Conservation (phyloP, 2,329 filamentous ascomycete species). For the Fusarium verticillioides region DNA sequence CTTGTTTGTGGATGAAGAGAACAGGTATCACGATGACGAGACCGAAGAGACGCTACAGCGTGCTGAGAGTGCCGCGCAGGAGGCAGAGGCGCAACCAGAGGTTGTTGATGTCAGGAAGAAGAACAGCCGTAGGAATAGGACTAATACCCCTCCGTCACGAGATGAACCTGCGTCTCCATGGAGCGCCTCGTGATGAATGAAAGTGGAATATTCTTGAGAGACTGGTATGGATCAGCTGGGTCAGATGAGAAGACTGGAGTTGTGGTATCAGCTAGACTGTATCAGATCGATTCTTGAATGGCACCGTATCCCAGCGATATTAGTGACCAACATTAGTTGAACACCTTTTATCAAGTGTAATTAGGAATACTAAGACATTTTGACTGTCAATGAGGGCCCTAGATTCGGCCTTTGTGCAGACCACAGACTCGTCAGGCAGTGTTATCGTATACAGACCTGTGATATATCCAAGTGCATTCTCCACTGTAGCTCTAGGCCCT, state of each 20-base stretch:
- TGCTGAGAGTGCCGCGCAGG: conserved; percentile 6
- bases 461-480: background rate
- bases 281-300: background rate
- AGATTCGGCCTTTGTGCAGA: background rate
- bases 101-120: conserved; percentile 39
- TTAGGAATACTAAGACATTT: background rate
- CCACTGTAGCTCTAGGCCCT: background rate
- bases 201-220: background rate
- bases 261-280: background rate
- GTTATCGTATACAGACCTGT: background rate
- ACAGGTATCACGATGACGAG: conserved; percentile 45
- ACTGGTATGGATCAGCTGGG: background rate
- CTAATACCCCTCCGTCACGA: conserved; percentile 32
- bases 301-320: background rate
- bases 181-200: conserved; percentile 4
- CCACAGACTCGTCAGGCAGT: background rate
- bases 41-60: conserved; percentile 19
- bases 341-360: background rate
- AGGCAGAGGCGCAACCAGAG: conserved; percentile 29
- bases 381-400: background rate
- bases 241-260: background rate
- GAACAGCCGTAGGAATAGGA: conserved; percentile 41
- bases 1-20: conserved; percentile 42
- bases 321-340: background rate
- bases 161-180: conserved; percentile 35